phyloP scores from a whole-genome alignment of 23 red algal species.

The Agarophyton chilense region DNA sequence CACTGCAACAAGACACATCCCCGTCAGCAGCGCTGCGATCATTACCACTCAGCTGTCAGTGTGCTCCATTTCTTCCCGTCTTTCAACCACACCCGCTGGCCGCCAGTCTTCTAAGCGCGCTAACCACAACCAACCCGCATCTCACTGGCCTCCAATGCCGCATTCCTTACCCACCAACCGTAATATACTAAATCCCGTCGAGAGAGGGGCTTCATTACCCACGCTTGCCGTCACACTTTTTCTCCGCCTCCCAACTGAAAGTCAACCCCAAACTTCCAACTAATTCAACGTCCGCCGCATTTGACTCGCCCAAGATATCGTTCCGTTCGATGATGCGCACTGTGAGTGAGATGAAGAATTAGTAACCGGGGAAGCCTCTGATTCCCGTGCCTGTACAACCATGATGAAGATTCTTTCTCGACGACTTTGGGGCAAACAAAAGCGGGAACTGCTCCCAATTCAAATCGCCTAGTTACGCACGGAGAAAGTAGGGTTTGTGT shows the following conservation, averaged over 20 bases:
- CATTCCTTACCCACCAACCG: conserved; percentile 22
- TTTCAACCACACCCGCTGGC: neutral
- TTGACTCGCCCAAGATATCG: conserved; percentile 26
- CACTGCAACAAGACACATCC: no score
- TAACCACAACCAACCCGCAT: conserved; percentile 20
- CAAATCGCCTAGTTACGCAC: neutral
- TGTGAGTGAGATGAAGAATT: neutral
- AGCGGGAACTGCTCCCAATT: neutral
- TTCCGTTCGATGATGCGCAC: conserved; percentile 19
- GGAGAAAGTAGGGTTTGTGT: neutral
- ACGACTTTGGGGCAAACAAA: neutral
- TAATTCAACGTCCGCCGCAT: neutral
- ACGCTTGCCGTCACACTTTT: conserved; percentile 1
- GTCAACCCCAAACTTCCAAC: neutral
- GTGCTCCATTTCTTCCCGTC: neutral
- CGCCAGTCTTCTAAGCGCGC: neutral
- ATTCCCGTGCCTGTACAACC: neutral
- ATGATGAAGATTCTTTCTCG: neutral
- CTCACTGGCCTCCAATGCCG: neutral
- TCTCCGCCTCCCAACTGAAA: neutral
- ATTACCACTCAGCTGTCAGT: neutral
- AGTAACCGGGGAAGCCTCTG: neutral
- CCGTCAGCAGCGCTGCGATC: neutral
- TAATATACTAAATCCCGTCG: conserved; percentile 42
- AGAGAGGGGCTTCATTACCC: neutral